Base-by-base conservation (phyloP, 202 grass and related monocot genomes). In the Setaria viridis region DNA sequence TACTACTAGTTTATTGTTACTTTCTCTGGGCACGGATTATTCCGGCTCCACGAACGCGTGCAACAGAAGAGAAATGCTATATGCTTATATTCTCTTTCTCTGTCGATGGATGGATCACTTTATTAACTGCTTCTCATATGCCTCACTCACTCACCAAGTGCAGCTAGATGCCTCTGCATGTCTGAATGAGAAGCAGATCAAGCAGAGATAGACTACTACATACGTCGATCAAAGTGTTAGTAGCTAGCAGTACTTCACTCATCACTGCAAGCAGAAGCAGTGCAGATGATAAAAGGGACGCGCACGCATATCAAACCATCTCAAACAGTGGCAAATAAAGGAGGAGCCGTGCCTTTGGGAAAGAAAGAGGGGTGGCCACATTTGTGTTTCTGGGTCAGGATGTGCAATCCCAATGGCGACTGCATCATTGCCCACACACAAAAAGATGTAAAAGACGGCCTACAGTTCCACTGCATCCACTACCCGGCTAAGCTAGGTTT, bases 361-460 rank as follows among this genome's bases (percentile, higher is more conserved):
- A 50, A 50, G 48, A 4, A 50, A 50, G 48, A 50, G 48, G 48
- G 47, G 47, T 12, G 47, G 47, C 2, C 43, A 50, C 48, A 50
- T 13, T 50, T 50, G 48, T 50, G 48, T 15, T 50, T 4, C 48
- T 50, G 48, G 48, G 48, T 19, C 53, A 17, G 53, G 53, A 13
- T 55, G 53, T 55, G 53, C 53, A 55, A 56, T 56, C 54, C 54
- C 54, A 56, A 70, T 80, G 79, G 72, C 53, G 42, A 53, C 55
- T 88, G 65, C 77, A 82, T 88, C 63, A 81, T 76, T 76, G 55
- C 77, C 63, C 87, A 80, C 85, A 72, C 62, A 72, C 59, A n/a
- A 81, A 57, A 56, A 30, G 51, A 43, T 59, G 45, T 13, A 71
- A 68, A 17, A 34, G 17, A 50, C 37, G 19, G 12, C 47, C 63